Base-by-base conservation (phyloP, 2,329 filamentous ascomycete genomes). In the Tolypocladium capitatum region DNA sequence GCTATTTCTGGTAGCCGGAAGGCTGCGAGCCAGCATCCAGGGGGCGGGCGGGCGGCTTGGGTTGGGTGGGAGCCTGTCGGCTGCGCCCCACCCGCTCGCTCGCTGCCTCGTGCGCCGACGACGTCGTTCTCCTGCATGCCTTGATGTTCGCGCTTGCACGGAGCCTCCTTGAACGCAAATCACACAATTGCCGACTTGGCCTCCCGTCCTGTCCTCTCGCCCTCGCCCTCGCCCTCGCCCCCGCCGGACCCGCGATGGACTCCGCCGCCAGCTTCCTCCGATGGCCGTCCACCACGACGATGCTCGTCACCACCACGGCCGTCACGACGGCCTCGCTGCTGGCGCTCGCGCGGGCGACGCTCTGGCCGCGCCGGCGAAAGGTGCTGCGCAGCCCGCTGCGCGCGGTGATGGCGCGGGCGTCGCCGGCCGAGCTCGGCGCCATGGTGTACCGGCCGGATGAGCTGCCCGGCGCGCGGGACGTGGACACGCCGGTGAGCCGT, bases 391-490 rank as follows among this genome's bases (percentile, higher is more conserved):
- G 67, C 32, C 73, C 74, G 31, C 64, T 73, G 32, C 68, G 61
- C 48, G 69, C 69, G 20, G 60, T 63, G 36, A 52, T 71, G 4
- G 64, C 64, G 11, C 51, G 52, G 7, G 54, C 69, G 11, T 60
- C 67, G 16, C 54, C 60, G 40, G 61, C 60, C 13, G 65, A 71
- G 50, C 55, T 67, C 18, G 58, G 61, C 42, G 55, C 60, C 5
- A 56, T 76, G 21, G 60, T 64, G 3, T 88, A 92, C 61, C 78
- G 77, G 14, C 77, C 80, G 4, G 79, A 88, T 60, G 72, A 76
- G 36, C 76, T 91, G 32, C 84, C 83, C 0, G 84, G 86, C 5
- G 80, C 76, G 1, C 75, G 87, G 50, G 84, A 92, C 62, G 81
- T 94, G 16, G 63, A 72, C 4, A 84, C 82, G 4, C 84, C 83